phyloP scores from a whole-genome alignment of 805 yeast genomes.

The Yarrowia bubula region DNA sequence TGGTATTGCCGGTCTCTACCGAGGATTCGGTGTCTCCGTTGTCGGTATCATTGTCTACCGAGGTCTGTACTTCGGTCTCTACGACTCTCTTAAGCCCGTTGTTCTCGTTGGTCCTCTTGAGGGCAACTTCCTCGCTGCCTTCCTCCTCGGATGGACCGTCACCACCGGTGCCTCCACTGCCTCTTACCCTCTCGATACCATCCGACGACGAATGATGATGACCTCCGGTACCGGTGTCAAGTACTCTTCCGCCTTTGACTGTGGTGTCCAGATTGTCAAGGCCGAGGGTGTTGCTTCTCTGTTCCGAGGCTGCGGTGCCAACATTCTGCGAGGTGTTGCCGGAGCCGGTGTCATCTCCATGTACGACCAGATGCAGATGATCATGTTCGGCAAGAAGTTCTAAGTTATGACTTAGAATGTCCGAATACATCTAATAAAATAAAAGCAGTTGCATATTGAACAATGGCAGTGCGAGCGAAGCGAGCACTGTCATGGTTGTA shows the following conservation, averaged over 20 bases:
- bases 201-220: conserved; percentile 99
- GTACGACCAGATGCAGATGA: conserved; percentile 95
- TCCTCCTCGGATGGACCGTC: conserved; percentile 96
- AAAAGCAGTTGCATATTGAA: background rate
- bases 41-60: conserved; percentile 97
- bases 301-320: conserved; percentile 99
- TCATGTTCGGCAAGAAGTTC: conserved; percentile 95
- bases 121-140: conserved; percentile 92
- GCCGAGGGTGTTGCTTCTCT: conserved; percentile 91
- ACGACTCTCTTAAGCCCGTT: conserved; percentile 95
- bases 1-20: conserved; percentile 97
- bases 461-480: no score
- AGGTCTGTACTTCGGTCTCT: conserved; percentile 98
- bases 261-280: conserved; percentile 87
- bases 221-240: conserved; percentile 98
- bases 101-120: conserved; percentile 91
- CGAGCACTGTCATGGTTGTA: background rate
- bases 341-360: conserved; percentile 99
- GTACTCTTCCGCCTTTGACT: conserved; percentile 92
- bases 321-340: conserved; percentile 99
- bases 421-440: background rate
- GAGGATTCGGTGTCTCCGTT: conserved; percentile 99
- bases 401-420: conserved; percentile 21
- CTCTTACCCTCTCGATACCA: conserved; percentile 98
- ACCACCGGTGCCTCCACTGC: conserved; percentile 99